phyloP scores from a whole-genome alignment of 2,329 filamentous ascomycete species.

The Cryphonectria parasitica region DNA sequence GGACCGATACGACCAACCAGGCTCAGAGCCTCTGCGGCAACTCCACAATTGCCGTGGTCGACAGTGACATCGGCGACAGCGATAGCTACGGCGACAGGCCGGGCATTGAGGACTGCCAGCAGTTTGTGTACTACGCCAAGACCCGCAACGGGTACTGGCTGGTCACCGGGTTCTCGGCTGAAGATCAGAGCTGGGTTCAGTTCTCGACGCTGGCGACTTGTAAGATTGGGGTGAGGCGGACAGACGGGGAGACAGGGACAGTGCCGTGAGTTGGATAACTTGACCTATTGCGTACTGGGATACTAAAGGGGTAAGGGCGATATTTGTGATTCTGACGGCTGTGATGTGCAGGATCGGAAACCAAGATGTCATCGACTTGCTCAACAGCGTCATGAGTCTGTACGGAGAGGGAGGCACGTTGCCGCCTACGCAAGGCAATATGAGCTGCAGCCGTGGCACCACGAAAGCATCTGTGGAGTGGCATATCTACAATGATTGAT shows the following conservation, averaged over 20 bases:
- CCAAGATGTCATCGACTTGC: slow-evolving; percentile 24
- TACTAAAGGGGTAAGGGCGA: neutral
- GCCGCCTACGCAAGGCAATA: slow-evolving; percentile 17
- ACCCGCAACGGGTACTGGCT: slow-evolving; percentile 24
- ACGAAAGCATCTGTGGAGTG: slow-evolving; percentile 21
- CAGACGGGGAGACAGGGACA: slow-evolving; percentile 10
- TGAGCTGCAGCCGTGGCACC: slow-evolving; percentile 28
- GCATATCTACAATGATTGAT: slow-evolving; percentile 32
- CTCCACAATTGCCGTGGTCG: slow-evolving; percentile 11
- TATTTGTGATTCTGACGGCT: neutral
- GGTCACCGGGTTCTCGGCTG: slow-evolving; percentile 18
- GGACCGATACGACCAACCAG: slow-evolving; percentile 12
- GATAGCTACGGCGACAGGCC: slow-evolving; percentile 6
- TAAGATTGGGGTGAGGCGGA: slow-evolving; percentile 18
- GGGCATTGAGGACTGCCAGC: slow-evolving; percentile 8
- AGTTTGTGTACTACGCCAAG: slow-evolving; percentile 15
- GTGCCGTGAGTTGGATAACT: slow-evolving; percentile 19
- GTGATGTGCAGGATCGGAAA: slow-evolving; percentile 19
- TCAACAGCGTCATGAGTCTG: slow-evolving; percentile 16
- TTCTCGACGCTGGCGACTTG: slow-evolving; percentile 24
- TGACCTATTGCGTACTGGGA: too few relatives aligned
- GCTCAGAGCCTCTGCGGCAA: slow-evolving; percentile 22
- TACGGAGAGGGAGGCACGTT: slow-evolving; percentile 5
- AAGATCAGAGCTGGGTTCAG: slow-evolving; percentile 13
- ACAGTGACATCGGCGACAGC: neutral